Percentiles rank a stretch among this genome's conserved stretches.
These are phyloP conservation scores for Gynochthodes officinalis DNA, from an alignment of 257 asterid genomes.

Conservation along the genomic window DNA sequence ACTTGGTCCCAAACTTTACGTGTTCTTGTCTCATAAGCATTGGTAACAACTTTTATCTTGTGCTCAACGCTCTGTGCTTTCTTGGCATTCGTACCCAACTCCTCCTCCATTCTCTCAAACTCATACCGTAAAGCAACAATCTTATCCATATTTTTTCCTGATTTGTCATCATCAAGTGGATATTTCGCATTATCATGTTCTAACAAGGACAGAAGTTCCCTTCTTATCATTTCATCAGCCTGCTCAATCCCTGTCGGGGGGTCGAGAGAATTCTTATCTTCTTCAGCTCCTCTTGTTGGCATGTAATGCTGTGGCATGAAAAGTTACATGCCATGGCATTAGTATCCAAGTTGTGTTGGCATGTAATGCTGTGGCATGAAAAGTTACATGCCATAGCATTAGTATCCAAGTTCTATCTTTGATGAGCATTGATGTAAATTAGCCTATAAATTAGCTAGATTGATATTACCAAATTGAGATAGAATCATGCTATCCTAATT, in stretches of 20 bases:
- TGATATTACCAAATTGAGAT: no score
- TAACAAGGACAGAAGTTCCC: constrained; percentile 76
- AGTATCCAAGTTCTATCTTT: no score
- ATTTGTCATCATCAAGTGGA: constrained; percentile 73
- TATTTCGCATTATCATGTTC: constrained; percentile 95
- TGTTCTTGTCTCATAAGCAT: constrained; percentile 73
- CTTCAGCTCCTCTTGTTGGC: no score
- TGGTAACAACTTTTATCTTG: constrained; percentile 82
- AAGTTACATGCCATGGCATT: no score
- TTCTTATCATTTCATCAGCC: constrained; percentile 89
- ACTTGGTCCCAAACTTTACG: constrained; percentile 45
- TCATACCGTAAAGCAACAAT: constrained; percentile 76
- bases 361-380: no score
- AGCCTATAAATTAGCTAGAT: no score
- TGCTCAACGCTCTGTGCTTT: constrained; percentile 83
- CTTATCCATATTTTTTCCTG: constrained; percentile 68
- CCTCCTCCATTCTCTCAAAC: constrained; percentile 75
- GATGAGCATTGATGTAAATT: no score
- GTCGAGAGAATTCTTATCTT: constrained; percentile 88
- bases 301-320: no score
- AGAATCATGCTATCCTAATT: no score
- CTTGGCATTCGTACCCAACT: constrained; percentile 85
- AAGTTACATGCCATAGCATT: no score
- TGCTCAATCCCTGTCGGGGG: constrained; percentile 90
- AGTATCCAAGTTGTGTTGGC: no score